Percentiles rank a stretch among this genome's conserved stretches.
phyloP scores from a whole-genome alignment of 1,284 basidiomycete genomes.

The Melampsora abietis-canadensis region DNA sequence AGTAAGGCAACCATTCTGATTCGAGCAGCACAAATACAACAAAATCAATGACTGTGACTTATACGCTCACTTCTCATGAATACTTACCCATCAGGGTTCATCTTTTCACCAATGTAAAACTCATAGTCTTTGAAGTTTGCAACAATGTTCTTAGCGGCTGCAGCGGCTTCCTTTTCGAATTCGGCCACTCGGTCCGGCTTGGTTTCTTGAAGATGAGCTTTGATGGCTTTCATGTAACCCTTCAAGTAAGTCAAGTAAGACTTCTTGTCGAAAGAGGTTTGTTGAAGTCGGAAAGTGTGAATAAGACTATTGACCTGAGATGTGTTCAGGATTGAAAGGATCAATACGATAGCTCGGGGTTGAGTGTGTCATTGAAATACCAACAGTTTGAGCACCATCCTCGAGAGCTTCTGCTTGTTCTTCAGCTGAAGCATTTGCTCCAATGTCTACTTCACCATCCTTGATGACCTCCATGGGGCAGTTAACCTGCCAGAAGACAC shows the following conservation, averaged over 20 bases:
- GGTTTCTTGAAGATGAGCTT: slow-evolving; percentile 57
- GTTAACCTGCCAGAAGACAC: slow-evolving; percentile 86
- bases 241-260: slow-evolving; percentile 80
- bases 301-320: slow-evolving; percentile 81
- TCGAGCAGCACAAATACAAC: slow-evolving; percentile 16
- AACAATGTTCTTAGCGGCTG: slow-evolving; percentile 65
- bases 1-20: slow-evolving; percentile 58
- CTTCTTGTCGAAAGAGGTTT: slow-evolving; percentile 89
- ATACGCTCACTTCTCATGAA: slow-evolving; percentile 51
- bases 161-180: slow-evolving; percentile 77
- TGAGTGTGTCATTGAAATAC: not conserved
- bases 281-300: slow-evolving; percentile 84
- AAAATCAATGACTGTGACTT: not conserved
- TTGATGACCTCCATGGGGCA: slow-evolving; percentile 72
- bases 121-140: slow-evolving; percentile 87
- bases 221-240: slow-evolving; percentile 78
- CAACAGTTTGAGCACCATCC: slow-evolving; percentile 61
- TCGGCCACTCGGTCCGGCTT: slow-evolving; percentile 68
- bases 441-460: slow-evolving; percentile 85
- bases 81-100: slow-evolving; percentile 54
- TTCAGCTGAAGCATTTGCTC: slow-evolving; percentile 69
- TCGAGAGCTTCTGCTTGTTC: slow-evolving; percentile 79
- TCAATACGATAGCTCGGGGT: not conserved
- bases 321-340: not conserved
- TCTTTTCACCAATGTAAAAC: slow-evolving; percentile 76